These are phyloP conservation scores for Cercospora nicotianae DNA, from an alignment of 2,329 filamentous ascomycete species.

Conservation along the genomic window DNA sequence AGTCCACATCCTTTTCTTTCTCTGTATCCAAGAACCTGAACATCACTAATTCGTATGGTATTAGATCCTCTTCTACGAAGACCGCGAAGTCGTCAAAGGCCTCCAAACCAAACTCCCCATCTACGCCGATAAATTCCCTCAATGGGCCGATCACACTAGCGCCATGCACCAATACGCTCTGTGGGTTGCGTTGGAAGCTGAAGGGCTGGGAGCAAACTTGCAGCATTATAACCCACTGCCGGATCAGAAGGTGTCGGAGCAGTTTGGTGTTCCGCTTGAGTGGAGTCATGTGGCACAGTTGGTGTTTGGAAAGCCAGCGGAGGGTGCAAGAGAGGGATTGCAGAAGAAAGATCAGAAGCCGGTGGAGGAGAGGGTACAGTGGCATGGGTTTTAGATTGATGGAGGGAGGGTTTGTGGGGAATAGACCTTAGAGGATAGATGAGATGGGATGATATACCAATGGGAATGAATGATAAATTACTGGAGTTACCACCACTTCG, in stretches of 20 bases:
- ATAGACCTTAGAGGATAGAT: not conserved
- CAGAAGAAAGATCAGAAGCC: slow-evolving; percentile 33
- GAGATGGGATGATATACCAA: not conserved
- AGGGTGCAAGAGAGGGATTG: slow-evolving; percentile 47
- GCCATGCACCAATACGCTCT: slow-evolving; percentile 80
- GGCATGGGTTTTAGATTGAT: slow-evolving; percentile 30
- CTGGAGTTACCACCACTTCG: not conserved
- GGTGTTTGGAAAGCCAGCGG: slow-evolving; percentile 60
- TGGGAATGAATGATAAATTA: not conserved
- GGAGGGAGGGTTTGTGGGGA: not conserved
- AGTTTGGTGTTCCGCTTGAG: slow-evolving; percentile 68
- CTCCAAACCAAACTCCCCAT: slow-evolving; percentile 68
- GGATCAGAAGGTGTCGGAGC: slow-evolving; percentile 66
- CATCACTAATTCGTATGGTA: not conserved
- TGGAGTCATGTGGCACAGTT: slow-evolving; percentile 83
- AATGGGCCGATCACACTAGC: slow-evolving; percentile 72
- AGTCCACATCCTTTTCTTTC: slow-evolving; percentile 35
- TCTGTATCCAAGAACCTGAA: not conserved
- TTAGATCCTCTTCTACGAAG: slow-evolving; percentile 81
- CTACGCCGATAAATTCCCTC: slow-evolving; percentile 77
- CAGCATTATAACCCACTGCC: slow-evolving; percentile 93
- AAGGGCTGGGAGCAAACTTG: slow-evolving; percentile 83
- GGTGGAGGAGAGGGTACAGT: slow-evolving; percentile 34
- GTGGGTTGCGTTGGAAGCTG: slow-evolving; percentile 80
- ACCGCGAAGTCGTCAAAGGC: slow-evolving; percentile 64